phyloP scores from a whole-genome alignment of 108 stramenopile genomes.

The Fragilaria radians region DNA sequence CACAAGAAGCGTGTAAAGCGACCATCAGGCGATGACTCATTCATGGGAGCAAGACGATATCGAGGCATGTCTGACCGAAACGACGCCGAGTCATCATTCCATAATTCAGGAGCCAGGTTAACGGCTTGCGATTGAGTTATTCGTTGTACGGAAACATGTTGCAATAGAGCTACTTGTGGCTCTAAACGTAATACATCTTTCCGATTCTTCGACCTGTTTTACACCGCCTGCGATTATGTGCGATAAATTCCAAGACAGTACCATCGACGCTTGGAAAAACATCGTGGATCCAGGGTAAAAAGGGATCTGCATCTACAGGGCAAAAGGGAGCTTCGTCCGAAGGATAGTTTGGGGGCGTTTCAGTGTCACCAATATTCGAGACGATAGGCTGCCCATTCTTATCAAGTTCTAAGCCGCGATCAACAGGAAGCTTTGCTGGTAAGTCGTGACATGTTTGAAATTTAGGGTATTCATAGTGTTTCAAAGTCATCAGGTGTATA shows the following conservation, averaged over 20 bases:
- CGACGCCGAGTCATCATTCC: neutral
- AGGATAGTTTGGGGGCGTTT: constrained; percentile 32
- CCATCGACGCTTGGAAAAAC: constrained; percentile 33
- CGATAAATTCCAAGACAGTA: constrained; percentile 32
- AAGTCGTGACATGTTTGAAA: constrained; percentile 49
- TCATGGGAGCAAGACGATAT: constrained; percentile 5
- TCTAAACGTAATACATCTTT: constrained; percentile 49
- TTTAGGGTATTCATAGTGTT: constrained; percentile 16
- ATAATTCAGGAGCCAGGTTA: neutral
- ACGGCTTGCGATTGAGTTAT: neutral
- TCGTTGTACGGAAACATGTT: constrained; percentile 45
- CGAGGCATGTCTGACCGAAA: no score
- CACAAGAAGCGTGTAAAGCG: constrained; percentile 29
- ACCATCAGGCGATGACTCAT: constrained; percentile 25
- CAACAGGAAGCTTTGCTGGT: constrained; percentile 58
- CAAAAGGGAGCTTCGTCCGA: constrained; percentile 57
- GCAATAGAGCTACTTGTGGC: constrained; percentile 61
- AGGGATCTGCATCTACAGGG: constrained; percentile 57
- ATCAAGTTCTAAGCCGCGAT: constrained; percentile 37
- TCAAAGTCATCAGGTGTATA: constrained; percentile 39
- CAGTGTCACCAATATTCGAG: constrained; percentile 42
- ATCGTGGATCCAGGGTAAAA: constrained; percentile 67
- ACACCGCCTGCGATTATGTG: constrained; percentile 65
- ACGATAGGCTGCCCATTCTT: constrained; percentile 24
- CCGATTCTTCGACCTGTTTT: constrained; percentile 39